Evolutionary conservation across 345 rosid genomes (phyloP), one percentile per base, ranked within the genome.

Genomic region (Punica granatum): DNA sequence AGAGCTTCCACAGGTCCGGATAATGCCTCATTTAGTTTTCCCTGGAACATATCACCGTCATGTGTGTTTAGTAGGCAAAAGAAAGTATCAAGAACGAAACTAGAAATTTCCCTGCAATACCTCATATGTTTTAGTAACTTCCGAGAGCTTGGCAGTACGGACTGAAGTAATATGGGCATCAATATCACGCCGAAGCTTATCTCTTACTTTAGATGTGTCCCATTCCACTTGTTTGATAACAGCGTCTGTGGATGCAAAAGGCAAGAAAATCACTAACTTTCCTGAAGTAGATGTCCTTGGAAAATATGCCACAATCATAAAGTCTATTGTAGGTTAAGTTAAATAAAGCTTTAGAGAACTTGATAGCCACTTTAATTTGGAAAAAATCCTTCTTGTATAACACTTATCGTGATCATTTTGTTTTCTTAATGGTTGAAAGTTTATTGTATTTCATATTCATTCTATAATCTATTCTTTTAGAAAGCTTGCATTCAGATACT

Each of bases 1-100:
- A 92, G 98, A 72, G 97, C 90, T 79, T 90, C 99, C 63, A 90
- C 92, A 21, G 98, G 98, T 69, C 82, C 98, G 39, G 92, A 74
- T 70, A 95, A 72, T 56, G 96, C 89, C 41, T 78, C 87, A 46
- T 78, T 88, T 48, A 90, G 83, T 79, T 85, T 90, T 80, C 77
- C 87, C 98, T 95, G 85, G 34, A 39, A 23, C 10, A 42, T 63
- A 37, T 19, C 12, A 39, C 42, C 66, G n/a, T 63, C 16, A 0
- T 3, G 3, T 18, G 31, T n/a, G 33, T 63, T 30, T 23, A n/a
- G 2, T 25, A 63, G 16, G 49, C 42, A 63, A 34, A n/a, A 7
- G 7, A 36, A 63, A 39, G 7, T 31, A 36, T 23, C 11, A 2
- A 12, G 30, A 11, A 12, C 4, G 49, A 42, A 11, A 63, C 23